Conservation (phyloP, 2,329 filamentous ascomycete species). For the Fusarium proliferatum region DNA sequence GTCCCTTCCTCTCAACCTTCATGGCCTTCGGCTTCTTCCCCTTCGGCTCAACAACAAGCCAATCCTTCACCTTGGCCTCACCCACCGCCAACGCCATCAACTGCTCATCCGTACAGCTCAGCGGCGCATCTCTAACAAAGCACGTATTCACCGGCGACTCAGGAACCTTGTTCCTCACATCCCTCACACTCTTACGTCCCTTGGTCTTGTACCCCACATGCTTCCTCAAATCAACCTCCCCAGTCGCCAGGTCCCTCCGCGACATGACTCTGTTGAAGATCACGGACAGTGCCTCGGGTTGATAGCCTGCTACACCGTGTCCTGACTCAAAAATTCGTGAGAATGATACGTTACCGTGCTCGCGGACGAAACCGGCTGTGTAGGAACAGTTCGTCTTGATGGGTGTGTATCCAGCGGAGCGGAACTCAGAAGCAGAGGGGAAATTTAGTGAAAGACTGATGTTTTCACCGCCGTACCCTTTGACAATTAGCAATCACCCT, state of each 20-base stretch:
- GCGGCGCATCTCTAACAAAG: conserved; percentile 60
- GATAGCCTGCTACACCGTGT: conserved; percentile 68
- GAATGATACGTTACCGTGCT: conserved; percentile 78
- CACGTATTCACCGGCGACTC: conserved; percentile 62
- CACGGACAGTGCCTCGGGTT: conserved; percentile 64
- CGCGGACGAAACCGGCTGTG: conserved; percentile 77
- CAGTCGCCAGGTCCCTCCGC: conserved; percentile 63
- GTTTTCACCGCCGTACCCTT: conserved; percentile 70
- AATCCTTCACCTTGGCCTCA: conserved; percentile 32
- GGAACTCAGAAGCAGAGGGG: conserved; percentile 64
- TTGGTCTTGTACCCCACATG: conserved; percentile 47
- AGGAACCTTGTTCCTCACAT: conserved; percentile 62
- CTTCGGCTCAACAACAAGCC: conserved; percentile 28
- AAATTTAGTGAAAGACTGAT: conserved; percentile 67
- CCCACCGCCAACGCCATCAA: conserved; percentile 31
- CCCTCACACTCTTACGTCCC: conserved; percentile 62
- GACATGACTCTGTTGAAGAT: conserved; percentile 68
- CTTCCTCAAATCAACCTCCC: conserved; percentile 56
- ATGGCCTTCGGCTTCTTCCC: conserved; percentile 8
- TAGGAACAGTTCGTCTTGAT: conserved; percentile 73
- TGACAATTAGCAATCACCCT: neutral
- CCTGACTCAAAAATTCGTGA: conserved; percentile 72
- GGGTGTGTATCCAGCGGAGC: conserved; percentile 73
- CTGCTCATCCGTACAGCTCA: conserved; percentile 54
- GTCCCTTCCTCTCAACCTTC: neutral